Evolutionary conservation across 495 filamentous ascomycete species (phyloP), one percentile per base, ranked within the genome.

Genomic region (Trichoderma virens): DNA sequence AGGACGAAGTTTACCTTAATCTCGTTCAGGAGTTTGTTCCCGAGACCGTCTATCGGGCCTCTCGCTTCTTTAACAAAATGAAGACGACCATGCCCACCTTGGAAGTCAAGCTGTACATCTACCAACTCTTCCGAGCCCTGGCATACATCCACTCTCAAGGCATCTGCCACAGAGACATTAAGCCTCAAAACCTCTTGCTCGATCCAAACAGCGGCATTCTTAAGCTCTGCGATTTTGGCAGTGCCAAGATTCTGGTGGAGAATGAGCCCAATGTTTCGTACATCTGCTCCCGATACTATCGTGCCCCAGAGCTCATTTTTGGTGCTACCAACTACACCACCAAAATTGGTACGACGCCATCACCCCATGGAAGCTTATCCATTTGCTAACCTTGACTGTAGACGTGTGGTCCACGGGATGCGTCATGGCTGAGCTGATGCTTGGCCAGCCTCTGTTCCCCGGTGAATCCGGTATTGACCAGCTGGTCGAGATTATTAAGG

Each of bases 201-300:
- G 94, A 99, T 70, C 93, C 92, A 7, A 84, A 81, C 70, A 92
- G 89, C 18, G 94, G 94, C 61, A 84, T 99, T 47, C 80, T 99
- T 69, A 99, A 99, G 80, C 86, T 99, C 31, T 99, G 94, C 77
- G 94, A 99, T 79, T 99, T 98, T 74, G 94, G 94, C 60, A 98
- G 95, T 68, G 94, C 94, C 35, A 99, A 99, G 82, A 99, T 99
- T 61, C 78, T 99, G 66, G 93, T 99, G 34, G 93, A 97, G 76
- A 97, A 99, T 69, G 94, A 99, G 80, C 94, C 94, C 2, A 99
- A 99, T 70, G 94, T 99, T 39, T 99, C 94, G 32, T 99, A 99
- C 80, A 99, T 99, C 71, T 99, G 94, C 81, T 99, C 94, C 59
- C 89, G 95, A 61, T 99, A 99, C 80, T 99, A 99, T 81, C 86